Evolutionary conservation across 2,329 filamentous ascomycete genomes (phyloP), one percentile per base, ranked within the genome.

Genomic region (Arthroderma uncinatum): DNA sequence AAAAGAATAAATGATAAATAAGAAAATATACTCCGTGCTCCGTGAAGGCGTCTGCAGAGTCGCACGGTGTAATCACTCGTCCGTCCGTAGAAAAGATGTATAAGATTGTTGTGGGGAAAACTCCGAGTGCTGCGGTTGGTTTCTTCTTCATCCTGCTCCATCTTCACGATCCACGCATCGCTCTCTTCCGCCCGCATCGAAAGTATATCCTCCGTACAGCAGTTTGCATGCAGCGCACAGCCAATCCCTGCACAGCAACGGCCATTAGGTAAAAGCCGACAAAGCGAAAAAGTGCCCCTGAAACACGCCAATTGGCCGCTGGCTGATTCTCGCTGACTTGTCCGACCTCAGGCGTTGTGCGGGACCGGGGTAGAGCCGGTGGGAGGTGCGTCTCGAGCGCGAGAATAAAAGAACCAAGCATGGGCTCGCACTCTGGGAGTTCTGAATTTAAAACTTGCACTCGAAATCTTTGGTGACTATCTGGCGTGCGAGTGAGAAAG

Each of bases 331-430:
- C 47, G 47, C 47, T 50, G 47, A 50, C 47, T 50, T 50, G 47
- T 50, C 47, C 47, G 25, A 50, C 47, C 47, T 50, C 47, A 50
- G 47, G 47, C 47, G 47, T 50, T 30, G 47, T 50, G 47, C 47
- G 47, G 47, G 47, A 50, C 47, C 47, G 25, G 47, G 47, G 47
- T 50, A n/a, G 47, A 50, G 47, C 47, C 47, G 25, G 47, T 50
- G 47, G 12, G 47, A 50, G n/a, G n/a, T n/a, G 40, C 12, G 40
- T 42, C 28, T 30, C 28, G 28, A 30, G 28, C 28, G 28, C 28
- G 28, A 30, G 28, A 30, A 4, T 4, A 30, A 30, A 30, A 30
- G 28, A 30, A 30, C 28, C 28, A 30, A 30, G 28, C 28, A 30
- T 4, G 28, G 28, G 7, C 28, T 30, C 28, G 28, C 28, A 4